Evolutionary conservation across 2,329 filamentous ascomycete genomes (phyloP), one percentile per base, ranked within the genome.

Genomic region (Acrocalymma vagum): DNA sequence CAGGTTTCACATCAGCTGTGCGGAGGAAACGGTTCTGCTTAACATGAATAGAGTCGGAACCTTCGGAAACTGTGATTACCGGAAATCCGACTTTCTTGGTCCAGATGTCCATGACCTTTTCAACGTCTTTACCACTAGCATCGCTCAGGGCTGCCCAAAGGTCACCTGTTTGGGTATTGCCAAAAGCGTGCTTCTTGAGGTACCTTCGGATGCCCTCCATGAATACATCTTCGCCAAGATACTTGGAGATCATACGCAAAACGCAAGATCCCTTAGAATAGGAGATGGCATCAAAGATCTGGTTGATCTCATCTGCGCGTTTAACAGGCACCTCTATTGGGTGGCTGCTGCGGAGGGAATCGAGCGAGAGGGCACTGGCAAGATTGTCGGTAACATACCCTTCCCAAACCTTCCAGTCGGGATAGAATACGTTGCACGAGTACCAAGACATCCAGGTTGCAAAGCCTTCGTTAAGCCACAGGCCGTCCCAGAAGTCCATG

Each of bases 361-460:
- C 93, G 5, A 97, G 81, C 15, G 86, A 86, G 24, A 97, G 79
- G 2, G 93, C 93, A 50, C 88, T 86, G 67, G 95, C 90, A 42
- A 97, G 80, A 62, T 90, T 95, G 64, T 96, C 92, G 21, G 89
- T 92, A 41, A 97, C 92, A 68, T 96, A 97, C 18, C 85, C 87
- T 72, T 97, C 84, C 93, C 93, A 97, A 10, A 97, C 90, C 73
- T 95, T 95, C 93, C 93, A 97, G 71, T 97, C 93, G 7, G 93
- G 93, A 73, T 92, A 97, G 78, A 97, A 96, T 42, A 82, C 82
- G 69, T 97, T 93, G 80, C 90, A 95, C 28, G 89, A 91, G 73
- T 94, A 94, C 90, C 90, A 87, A 46, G 88, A 92, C 89, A 94
- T 91, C 85, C 88, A 90, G 25, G 90, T 95, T 21, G 90, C 90